phyloP scores from a whole-genome alignment of 202 grass and related monocot genomes.

The Eragrostis tef region DNA sequence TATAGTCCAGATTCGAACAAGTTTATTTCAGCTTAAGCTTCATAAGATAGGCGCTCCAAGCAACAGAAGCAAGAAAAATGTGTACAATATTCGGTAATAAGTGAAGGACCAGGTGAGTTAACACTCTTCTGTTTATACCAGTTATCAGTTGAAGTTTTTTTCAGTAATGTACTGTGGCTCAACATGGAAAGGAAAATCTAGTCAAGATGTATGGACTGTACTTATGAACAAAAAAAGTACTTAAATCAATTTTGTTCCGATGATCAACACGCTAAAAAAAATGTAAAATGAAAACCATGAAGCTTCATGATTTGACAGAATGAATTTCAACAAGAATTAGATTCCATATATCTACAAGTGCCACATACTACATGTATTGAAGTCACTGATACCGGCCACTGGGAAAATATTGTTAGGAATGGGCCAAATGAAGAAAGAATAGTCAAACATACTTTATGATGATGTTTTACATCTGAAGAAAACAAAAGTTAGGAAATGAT shows the following conservation, averaged over 20 bases:
- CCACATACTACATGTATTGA: slow-evolving; percentile 1
- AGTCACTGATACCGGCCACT: background rate
- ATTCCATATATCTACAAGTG: background rate
- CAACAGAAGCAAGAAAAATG: slow-evolving; percentile 24
- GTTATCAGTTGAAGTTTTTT: slow-evolving; percentile 31
- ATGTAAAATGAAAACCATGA: background rate
- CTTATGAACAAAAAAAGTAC: slow-evolving; percentile 22
- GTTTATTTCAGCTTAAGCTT: slow-evolving; percentile 1
- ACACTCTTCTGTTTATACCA: background rate
- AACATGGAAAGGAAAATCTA: slow-evolving; percentile 16
- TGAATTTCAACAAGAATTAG: background rate
- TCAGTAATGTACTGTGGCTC: background rate
- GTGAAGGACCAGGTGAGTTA: background rate
- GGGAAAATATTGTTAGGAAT: background rate
- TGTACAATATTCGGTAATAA: slow-evolving; percentile 11
- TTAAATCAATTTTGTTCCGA: background rate
- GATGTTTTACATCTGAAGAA: background rate
- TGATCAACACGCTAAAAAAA: background rate
- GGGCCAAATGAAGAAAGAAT: background rate
- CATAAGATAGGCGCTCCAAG: background rate
- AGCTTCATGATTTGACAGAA: background rate
- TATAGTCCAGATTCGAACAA: background rate
- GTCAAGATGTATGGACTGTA: slow-evolving; percentile 9
- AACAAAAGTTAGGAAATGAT: background rate
- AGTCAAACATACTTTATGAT: slow-evolving; percentile 18